Conservation (phyloP, 1,284 basidiomycete species). For the Trichosporon sp. region DNA sequence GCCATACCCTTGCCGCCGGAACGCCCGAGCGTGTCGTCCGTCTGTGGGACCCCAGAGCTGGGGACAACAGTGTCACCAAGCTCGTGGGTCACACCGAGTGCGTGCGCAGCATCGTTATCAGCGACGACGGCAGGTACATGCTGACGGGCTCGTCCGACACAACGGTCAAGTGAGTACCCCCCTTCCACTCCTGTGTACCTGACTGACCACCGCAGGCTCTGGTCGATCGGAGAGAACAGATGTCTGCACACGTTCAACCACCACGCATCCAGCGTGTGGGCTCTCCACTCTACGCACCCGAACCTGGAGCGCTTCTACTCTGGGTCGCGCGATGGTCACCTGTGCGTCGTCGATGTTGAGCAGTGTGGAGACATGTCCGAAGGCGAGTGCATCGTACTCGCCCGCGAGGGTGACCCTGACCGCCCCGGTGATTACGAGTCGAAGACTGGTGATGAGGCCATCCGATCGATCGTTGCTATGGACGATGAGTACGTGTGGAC, state of each 20-base stretch:
- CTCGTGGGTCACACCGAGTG: conserved; percentile 96
- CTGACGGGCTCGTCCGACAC: conserved; percentile 86
- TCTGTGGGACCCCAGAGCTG: conserved; percentile 83
- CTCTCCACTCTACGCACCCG: conserved; percentile 78
- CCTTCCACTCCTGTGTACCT: neutral
- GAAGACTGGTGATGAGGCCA: conserved; percentile 58
- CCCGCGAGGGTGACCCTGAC: conserved; percentile 55
- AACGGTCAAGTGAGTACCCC: conserved; percentile 48
- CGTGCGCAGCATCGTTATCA: conserved; percentile 79
- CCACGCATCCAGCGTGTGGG: conserved; percentile 94
- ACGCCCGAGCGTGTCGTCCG: conserved; percentile 84
- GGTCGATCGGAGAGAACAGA: conserved; percentile 83
- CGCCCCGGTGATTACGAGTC: conserved; percentile 31
- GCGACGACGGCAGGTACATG: conserved; percentile 83
- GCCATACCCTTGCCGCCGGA: conserved; percentile 76
- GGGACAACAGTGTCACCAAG: conserved; percentile 57
- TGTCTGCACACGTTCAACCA: conserved; percentile 95
- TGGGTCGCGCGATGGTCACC: conserved; percentile 81
- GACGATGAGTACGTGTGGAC: conserved; percentile 89
- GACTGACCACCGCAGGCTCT: conserved; percentile 61
- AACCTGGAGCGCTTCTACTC: conserved; percentile 91
- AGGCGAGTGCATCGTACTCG: conserved; percentile 81
- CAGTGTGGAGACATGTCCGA: conserved; percentile 72
- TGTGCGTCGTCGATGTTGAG: conserved; percentile 86
- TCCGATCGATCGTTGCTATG: conserved; percentile 76